Evolutionary conservation across 306 rosid genomes (phyloP), one percentile per base, ranked within the genome.

Genomic region (Pueraria montana): DNA sequence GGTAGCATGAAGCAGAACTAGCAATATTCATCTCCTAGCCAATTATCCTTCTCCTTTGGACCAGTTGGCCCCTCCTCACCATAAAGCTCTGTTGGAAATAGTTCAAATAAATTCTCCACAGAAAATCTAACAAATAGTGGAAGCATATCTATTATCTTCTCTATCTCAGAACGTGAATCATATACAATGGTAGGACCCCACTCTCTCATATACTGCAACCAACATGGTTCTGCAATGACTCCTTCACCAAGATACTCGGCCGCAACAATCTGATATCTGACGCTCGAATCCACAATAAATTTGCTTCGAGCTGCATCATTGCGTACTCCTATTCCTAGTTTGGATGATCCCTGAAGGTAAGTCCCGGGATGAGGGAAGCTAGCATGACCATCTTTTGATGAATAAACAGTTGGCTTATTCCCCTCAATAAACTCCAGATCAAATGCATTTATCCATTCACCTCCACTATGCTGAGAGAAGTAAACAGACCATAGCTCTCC

Each of bases 31-130:
- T 96, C 98, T 52, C 97, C 99, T 18, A 52, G 74, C 98, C 99
- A 94, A 65, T 92, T 94, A 65, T 84, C 88, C 90, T 96, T 96
- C 88, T 87, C 98, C 84, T 96, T 96, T 20, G 99, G 99, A 62
- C 98, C 99, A 11, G 98, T 96, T 66, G 99, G 99, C 17, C 99
- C 98, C 87, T 92, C 97, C 86, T 96, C 99, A 2, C 99, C 91
- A 24, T 90, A 96, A 67, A 96, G 91, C 86, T 93, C 96, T 0
- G 96, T 92, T 3, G 99, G 98, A 84, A 96, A 93, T 86, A 96
- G 61, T 20, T 91, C 94, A 58, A 96, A 69, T 16, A 96, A 62
- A 72, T 92, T 89, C 90, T 89, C 98, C 86, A 96, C 84, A 1
- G 99, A 93, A 87, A 93, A 92, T 61, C 96, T 88, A 66, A 96